These are phyloP conservation scores for Eutrema yunnanense DNA, from an alignment of 345 rosid genomes.

Conservation along the genomic window DNA sequence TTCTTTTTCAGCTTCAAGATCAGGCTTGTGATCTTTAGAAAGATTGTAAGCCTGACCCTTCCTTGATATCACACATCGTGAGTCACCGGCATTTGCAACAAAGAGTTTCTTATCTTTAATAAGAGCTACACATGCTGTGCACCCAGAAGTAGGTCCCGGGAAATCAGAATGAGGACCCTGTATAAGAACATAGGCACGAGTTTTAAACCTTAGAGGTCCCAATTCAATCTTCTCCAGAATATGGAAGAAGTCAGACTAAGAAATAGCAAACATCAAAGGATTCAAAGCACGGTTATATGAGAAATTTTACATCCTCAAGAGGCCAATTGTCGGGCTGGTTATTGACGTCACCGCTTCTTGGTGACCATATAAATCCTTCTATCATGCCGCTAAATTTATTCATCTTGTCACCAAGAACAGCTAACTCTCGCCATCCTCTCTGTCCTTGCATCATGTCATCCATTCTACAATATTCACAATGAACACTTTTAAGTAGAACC, in stretches of 20 bases:
- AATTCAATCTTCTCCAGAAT: not conserved
- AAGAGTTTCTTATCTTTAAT: constrained; percentile 69
- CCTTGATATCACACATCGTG: constrained; percentile 90
- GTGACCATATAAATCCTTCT: constrained; percentile 88
- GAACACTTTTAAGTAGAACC: not conserved
- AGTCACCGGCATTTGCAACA: constrained; percentile 98
- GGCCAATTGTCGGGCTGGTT: constrained; percentile 45
- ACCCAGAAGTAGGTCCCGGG: constrained; percentile 76
- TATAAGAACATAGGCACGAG: not conserved
- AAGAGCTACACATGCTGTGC: constrained; percentile 93
- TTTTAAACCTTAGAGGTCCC: not conserved
- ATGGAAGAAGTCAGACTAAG: not conserved
- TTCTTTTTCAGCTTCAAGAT: constrained; percentile 86
- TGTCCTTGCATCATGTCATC: constrained; percentile 96
- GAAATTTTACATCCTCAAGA: constrained; percentile 46
- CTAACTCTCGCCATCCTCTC: constrained; percentile 84
- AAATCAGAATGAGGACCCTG: constrained; percentile 98
- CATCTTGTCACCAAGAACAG: constrained; percentile 69
- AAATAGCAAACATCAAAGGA: not conserved
- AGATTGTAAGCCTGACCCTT: constrained; percentile 95
- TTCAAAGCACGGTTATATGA: not conserved
- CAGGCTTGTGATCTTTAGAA: constrained; percentile 97
- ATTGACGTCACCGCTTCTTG: constrained; percentile 49
- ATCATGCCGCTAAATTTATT: constrained; percentile 70
- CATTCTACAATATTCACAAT: constrained; percentile 46